Conservation (phyloP, 768 basidiomycete species). For the Suillus subaureus region DNA sequence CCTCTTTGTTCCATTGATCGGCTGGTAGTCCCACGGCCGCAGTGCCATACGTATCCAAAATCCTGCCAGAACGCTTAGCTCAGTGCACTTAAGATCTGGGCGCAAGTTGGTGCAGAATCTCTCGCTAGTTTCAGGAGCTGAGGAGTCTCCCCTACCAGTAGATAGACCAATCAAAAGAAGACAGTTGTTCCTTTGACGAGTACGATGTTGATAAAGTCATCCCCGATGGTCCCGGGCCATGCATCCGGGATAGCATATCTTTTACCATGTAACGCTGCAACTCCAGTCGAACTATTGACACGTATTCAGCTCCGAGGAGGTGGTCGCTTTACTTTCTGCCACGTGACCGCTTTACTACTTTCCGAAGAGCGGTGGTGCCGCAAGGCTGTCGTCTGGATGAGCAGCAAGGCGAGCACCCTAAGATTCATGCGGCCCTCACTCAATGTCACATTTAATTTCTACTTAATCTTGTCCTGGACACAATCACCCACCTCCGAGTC, state of each 20-base stretch:
- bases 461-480: background rate
- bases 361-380: background rate
- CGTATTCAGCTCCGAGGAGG: no score
- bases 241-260: background rate
- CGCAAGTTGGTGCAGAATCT: background rate
- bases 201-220: background rate
- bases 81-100: background rate
- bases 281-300: background rate
- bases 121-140: no score
- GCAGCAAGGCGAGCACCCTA: background rate
- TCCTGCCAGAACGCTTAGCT: no score
- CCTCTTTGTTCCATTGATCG: no score
- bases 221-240: background rate
- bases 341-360: background rate
- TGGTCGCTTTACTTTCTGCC: no score
- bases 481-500: background rate
- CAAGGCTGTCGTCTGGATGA: background rate
- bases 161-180: background rate
- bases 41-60: no score
- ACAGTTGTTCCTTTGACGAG: background rate
- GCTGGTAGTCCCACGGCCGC: no score
- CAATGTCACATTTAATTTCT: background rate
- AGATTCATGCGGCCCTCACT: background rate
- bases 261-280: background rate
- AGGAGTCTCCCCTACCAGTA: no score